Percentiles rank a stretch among this genome's conserved stretches.
Evolutionary conservation across 2,329 filamentous ascomycete genomes (phyloP).

Genomic region (Ophiostoma sp.): DNA sequence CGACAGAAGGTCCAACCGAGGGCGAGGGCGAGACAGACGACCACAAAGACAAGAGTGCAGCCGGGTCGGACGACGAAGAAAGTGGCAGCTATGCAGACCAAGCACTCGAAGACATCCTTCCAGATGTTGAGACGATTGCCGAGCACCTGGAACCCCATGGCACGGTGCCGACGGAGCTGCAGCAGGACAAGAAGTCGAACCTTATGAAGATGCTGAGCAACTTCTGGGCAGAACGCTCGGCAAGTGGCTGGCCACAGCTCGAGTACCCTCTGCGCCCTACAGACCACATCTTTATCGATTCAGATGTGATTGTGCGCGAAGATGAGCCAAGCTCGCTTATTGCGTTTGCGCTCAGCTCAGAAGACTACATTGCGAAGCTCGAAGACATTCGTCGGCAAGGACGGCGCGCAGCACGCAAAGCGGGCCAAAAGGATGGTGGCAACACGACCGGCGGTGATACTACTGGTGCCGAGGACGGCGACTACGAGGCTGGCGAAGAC

Average conservation of each 20-base stretch:
- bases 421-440: constrained; percentile 23
- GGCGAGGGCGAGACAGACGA: constrained; percentile 40
- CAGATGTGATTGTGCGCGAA: constrained; percentile 92
- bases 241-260: constrained; percentile 85
- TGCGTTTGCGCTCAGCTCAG: constrained; percentile 81
- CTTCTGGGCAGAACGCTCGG: constrained; percentile 96
- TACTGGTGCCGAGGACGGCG: constrained; percentile 23
- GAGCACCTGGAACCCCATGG: constrained; percentile 56
- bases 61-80: constrained; percentile 61
- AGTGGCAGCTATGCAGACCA: constrained; percentile 68
- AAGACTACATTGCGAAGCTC: constrained; percentile 80
- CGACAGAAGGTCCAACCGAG: constrained; percentile 29
- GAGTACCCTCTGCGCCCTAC: constrained; percentile 85
- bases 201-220: constrained; percentile 93
- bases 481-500: neutral
- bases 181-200: constrained; percentile 87
- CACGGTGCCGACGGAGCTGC: constrained; percentile 65
- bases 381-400: constrained; percentile 55
- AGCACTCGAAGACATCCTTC: constrained; percentile 62
- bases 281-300: constrained; percentile 95
- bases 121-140: constrained; percentile 57
- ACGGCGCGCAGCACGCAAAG: constrained; percentile 25
- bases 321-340: constrained; percentile 96
- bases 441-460: constrained; percentile 20
- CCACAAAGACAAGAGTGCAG: constrained; percentile 41